Base-by-base conservation (phyloP, 768 basidiomycete species). In the Roridomyces roridus region DNA sequence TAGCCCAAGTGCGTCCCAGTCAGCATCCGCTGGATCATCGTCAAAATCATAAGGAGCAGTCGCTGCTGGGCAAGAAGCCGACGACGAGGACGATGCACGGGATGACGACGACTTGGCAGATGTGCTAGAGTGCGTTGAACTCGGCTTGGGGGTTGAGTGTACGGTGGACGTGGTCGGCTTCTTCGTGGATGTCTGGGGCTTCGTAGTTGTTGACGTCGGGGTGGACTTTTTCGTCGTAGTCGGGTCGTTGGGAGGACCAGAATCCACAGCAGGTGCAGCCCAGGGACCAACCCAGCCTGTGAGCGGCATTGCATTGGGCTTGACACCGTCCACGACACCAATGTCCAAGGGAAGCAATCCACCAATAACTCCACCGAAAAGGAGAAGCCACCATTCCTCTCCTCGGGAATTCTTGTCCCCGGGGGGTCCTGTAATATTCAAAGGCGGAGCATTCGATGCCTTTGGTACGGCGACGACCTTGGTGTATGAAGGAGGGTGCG, bases 381-480 rank as follows among this genome's bases (percentile, higher is more conserved):
- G 44, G 6, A 54, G 52, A 1, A 46, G 25, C 52, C 52, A 54
- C 36, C 44, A 54, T 26, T 54, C 37, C 12, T 46, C 36, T 6
- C 36, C 26, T 14, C 46, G 29, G 18, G 24, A 21, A 26, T 54
- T 54, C 25, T 39, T 37, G 20, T 46, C 52, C 3, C 52, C 52
- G 1, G 44, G 35, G 1, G 52, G 48, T 4, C 48, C 48, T 5
- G 44, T 54, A 6, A 54, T 39, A 14, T 54, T 54, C 25, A 28
- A 10, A 3, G 43, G 34, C 3, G 52, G 44, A 11, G 43, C 11
- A 17, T 46, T 31, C 9, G 52, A 46, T 4, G 44, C 4, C 3
- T 35, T 39, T 0, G 52, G 52, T 0, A 66, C 56, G 2, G 43
- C 26, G 2, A 54, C 52, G 11, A 46, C 36, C 2, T 23, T 25